These are phyloP conservation scores for Debaryomyces coudertii DNA, from an alignment of 1,139 yeast species.

Conservation along the genomic window DNA sequence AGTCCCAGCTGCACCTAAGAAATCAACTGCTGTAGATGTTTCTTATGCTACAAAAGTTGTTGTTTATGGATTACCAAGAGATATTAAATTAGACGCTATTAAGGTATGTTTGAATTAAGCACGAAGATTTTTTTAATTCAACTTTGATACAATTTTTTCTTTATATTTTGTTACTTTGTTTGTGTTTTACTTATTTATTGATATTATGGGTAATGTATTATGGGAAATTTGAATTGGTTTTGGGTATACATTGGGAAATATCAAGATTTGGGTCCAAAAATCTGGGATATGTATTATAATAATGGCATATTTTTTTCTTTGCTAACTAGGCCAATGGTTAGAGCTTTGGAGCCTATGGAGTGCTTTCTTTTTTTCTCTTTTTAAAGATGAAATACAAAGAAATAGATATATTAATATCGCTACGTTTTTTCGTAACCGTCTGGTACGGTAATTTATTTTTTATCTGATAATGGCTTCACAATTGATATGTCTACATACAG, in stretches of 20 bases:
- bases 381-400: slow-evolving; percentile 7
- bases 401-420: slow-evolving; percentile 4
- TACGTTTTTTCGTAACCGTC: slow-evolving; percentile 6
- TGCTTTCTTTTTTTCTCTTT: slow-evolving; percentile 11
- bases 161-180: slow-evolving; percentile 6
- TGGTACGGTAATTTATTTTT: slow-evolving; percentile 3
- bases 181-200: slow-evolving; percentile 11
- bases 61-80: slow-evolving; percentile 78
- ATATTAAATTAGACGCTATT: slow-evolving; percentile 74
- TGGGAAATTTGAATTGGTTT: neutral
- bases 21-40: slow-evolving; percentile 47
- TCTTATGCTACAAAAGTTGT: slow-evolving; percentile 72
- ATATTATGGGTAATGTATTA: neutral
- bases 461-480: slow-evolving; percentile 6
- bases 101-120: slow-evolving; percentile 62
- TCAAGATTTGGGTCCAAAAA: neutral
- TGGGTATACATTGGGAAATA: slow-evolving; percentile 4
- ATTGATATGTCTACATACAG: neutral
- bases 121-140: slow-evolving; percentile 8
- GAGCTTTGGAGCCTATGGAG: slow-evolving; percentile 2
- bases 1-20: slow-evolving; percentile 34
- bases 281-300: slow-evolving; percentile 5
- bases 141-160: slow-evolving; percentile 8
- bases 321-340: slow-evolving; percentile 6
- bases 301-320: slow-evolving; percentile 12